A percentile compares a stretch with the other conserved stretches of the same genome.
phyloP scores from a whole-genome alignment of 495 filamentous ascomycete genomes.

The Xylaria intraflava region DNA sequence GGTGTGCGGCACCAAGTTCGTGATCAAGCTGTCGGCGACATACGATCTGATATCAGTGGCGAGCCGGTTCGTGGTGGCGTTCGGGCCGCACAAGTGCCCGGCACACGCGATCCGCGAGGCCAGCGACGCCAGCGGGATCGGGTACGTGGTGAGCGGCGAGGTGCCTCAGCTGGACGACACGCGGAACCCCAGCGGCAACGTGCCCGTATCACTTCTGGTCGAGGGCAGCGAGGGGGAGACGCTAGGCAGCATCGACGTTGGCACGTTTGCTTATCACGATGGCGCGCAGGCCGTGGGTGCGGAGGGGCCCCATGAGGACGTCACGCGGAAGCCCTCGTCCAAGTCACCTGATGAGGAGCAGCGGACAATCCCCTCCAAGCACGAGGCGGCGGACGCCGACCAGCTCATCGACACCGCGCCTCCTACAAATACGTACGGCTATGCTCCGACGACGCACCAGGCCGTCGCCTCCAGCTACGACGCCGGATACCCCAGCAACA shows the following conservation, averaged over 20 bases:
- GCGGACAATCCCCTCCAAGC: slow-evolving; percentile 22
- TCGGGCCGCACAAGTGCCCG: slow-evolving; percentile 63
- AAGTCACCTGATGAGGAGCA: slow-evolving; percentile 37
- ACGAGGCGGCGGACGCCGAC: slow-evolving; percentile 19
- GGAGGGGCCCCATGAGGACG: slow-evolving; percentile 38
- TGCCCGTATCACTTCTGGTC: slow-evolving; percentile 67
- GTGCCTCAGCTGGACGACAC: slow-evolving; percentile 66
- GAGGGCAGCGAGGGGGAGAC: slow-evolving; percentile 58
- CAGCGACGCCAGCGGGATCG: slow-evolving; percentile 51
- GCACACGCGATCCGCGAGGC: slow-evolving; percentile 57
- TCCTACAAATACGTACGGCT: slow-evolving; percentile 43
- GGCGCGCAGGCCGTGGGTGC: slow-evolving; percentile 25
- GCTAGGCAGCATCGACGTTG: slow-evolving; percentile 59
- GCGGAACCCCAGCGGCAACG: slow-evolving; percentile 55
- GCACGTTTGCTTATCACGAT: slow-evolving; percentile 64
- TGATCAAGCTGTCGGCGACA: slow-evolving; percentile 64
- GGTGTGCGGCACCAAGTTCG: slow-evolving; percentile 58
- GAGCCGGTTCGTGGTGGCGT: slow-evolving; percentile 59
- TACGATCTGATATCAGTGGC: slow-evolving; percentile 58
- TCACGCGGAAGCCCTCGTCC: slow-evolving; percentile 33
- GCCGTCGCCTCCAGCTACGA: slow-evolving; percentile 33
- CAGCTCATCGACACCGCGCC: slow-evolving; percentile 19
- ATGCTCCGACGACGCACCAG: slow-evolving; percentile 36
- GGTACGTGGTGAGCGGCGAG: slow-evolving; percentile 66
- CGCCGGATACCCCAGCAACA: slow-evolving; percentile 35